Evolutionary conservation across 2,329 filamentous ascomycete species (phyloP).

Genomic region (Onygena corvina): DNA sequence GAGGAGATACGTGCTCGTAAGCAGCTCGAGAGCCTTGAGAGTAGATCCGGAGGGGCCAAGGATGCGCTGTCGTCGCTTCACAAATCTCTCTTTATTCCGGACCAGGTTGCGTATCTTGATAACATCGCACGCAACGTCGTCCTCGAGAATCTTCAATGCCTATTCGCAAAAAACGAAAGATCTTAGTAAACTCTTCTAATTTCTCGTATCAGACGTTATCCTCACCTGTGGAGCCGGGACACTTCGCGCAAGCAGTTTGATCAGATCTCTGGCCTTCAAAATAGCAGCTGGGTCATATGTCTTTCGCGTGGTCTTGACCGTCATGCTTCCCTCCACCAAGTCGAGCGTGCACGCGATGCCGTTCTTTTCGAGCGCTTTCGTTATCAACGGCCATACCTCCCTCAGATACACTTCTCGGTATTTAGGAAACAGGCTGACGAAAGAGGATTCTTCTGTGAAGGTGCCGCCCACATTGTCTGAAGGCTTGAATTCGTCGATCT

Average conservation of each 20-base stretch:
- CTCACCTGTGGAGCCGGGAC: conserved; percentile 69
- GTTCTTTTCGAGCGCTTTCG: conserved; percentile 69
- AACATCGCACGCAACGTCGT: conserved; percentile 82
- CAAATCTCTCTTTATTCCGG: conserved; percentile 86
- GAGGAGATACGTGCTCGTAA: conserved; percentile 84
- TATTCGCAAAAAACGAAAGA: conserved; percentile 16
- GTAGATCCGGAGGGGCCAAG: conserved; percentile 85
- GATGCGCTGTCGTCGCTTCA: conserved; percentile 86
- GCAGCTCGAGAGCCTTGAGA: conserved; percentile 81
- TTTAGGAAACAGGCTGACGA: conserved; percentile 74
- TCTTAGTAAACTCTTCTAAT: background rate
- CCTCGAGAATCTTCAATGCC: conserved; percentile 86
- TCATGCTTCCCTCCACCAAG: conserved; percentile 92
- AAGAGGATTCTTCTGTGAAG: conserved; percentile 87
- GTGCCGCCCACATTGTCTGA: conserved; percentile 75
- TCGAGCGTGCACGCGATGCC: conserved; percentile 88
- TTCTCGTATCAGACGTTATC: background rate
- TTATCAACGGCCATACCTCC: conserved; percentile 86
- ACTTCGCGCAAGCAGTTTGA: conserved; percentile 80
- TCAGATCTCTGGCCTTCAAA: conserved; percentile 83
- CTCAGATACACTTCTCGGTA: conserved; percentile 91
- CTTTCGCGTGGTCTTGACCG: conserved; percentile 84
- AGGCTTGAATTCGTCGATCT: conserved; percentile 71
- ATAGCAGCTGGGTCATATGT: conserved; percentile 88
- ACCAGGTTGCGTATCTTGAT: conserved; percentile 91